Evolutionary conservation across 129 eudicot genomes (phyloP).

Genomic region (Cynara cardunculus): DNA sequence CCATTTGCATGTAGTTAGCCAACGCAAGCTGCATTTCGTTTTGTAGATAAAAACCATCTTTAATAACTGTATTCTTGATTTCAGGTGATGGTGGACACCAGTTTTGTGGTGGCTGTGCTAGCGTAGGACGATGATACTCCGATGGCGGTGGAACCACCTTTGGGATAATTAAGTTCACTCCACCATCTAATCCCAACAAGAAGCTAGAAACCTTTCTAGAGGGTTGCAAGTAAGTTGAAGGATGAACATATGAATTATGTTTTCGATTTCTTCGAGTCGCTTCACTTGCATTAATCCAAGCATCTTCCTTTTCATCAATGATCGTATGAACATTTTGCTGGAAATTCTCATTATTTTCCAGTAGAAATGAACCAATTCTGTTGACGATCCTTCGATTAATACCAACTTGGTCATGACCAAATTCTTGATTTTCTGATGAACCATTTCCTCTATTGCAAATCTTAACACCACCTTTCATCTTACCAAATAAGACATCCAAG

Average conservation of each 20-base stretch:
- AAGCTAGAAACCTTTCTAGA: not conserved
- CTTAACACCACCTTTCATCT: constrained; percentile 12
- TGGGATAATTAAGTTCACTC: not conserved
- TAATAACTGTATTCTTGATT: not conserved
- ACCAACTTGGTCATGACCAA: constrained; percentile 4
- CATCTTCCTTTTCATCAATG: not conserved
- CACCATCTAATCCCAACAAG: not conserved
- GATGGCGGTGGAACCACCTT: constrained; percentile 9
- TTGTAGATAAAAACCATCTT: not conserved
- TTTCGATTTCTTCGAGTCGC: not conserved
- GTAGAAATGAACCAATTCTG: not conserved
- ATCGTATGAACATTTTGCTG: not conserved
- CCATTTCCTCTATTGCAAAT: not conserved
- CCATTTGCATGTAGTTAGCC: constrained; percentile 14
- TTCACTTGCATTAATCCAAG: constrained; percentile 4
- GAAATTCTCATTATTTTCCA: not conserved
- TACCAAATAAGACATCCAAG: constrained; percentile 12
- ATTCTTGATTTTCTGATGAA: not conserved
- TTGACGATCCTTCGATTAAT: not conserved
- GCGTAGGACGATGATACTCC: not conserved
- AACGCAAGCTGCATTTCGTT: constrained; percentile 17
- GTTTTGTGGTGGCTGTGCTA: constrained; percentile 15
- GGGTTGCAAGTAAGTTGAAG: constrained; percentile 26
- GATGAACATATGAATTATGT: constrained; percentile 23
- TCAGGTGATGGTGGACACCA: constrained; percentile 2